Conservation (phyloP, 2,329 filamentous ascomycete species). For the Colletotrichum graminicola region DNA sequence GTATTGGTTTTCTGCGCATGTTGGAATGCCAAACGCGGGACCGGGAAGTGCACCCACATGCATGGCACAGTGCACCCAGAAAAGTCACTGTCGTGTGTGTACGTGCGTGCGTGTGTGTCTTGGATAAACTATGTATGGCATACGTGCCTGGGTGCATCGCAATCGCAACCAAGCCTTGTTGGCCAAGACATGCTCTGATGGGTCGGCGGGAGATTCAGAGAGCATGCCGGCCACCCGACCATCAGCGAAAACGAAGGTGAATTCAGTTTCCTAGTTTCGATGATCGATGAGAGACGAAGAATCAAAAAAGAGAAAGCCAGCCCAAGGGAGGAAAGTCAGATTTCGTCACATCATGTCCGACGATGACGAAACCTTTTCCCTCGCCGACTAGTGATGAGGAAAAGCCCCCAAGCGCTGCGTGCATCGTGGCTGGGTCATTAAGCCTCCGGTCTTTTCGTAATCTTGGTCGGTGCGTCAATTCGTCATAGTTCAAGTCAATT, state of each 20-base stretch:
- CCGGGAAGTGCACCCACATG: background rate
- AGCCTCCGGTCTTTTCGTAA: background rate
- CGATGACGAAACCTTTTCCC: background rate
- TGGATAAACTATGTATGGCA: background rate
- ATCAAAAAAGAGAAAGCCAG: background rate
- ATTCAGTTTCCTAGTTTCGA: background rate
- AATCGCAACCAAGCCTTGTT: constrained; percentile 11
- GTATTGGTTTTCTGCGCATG: background rate
- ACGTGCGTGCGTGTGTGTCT: background rate
- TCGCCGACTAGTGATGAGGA: background rate
- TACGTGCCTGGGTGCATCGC: background rate
- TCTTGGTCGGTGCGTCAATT: background rate
- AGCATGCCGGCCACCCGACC: background rate
- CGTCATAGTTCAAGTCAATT: background rate
- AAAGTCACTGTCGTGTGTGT: background rate
- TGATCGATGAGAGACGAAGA: background rate
- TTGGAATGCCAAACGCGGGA: background rate
- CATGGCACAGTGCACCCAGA: background rate
- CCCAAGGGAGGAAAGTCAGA: background rate
- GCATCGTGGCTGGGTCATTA: constrained; percentile 2
- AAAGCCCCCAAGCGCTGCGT: background rate
- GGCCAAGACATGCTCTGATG: constrained; percentile 17
- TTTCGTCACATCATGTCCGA: background rate
- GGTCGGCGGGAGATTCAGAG: background rate
- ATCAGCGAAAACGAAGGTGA: background rate